Conservation (phyloP, 2,329 filamentous ascomycete species). For the Diaporthe ampelina region DNA sequence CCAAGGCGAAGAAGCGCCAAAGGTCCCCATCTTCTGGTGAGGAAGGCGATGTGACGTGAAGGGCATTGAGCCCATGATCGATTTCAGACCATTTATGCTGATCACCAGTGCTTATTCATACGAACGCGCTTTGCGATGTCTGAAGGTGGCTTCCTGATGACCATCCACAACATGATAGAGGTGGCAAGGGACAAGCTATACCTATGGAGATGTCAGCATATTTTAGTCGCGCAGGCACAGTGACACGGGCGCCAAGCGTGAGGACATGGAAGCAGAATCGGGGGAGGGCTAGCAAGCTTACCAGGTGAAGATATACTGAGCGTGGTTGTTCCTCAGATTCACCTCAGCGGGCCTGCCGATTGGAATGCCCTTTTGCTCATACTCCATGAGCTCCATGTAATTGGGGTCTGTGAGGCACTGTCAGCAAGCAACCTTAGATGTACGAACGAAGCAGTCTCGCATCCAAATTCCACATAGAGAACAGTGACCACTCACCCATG, state of each 20-base stretch:
- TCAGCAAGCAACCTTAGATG: conserved; percentile 40
- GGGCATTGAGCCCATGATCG: conserved; percentile 3
- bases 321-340: conserved; percentile 94
- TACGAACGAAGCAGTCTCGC: conserved; percentile 38
- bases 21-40: conserved; percentile 53
- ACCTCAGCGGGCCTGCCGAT: conserved; percentile 91
- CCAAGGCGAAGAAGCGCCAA: conserved; percentile 58
- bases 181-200: conserved; percentile 89
- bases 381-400: conserved; percentile 80
- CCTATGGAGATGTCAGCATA: conserved; percentile 63
- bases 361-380: conserved; percentile 85
- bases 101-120: conserved; percentile 80
- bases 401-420: conserved; percentile 74
- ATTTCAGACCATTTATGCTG: conserved; percentile 42
- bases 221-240: conserved; percentile 3
- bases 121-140: conserved; percentile 81
- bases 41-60: conserved; percentile 59
- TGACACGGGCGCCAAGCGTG: conserved; percentile 8
- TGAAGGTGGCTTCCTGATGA: conserved; percentile 87
- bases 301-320: conserved; percentile 99
- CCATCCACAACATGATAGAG: conserved; percentile 96
- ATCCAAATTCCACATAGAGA: conserved; percentile 32
- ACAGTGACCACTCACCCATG: conserved; percentile 74
- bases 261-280: background rate
- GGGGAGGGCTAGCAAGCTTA: conserved; percentile 61